A percentile compares a stretch with the other conserved stretches of the same genome.
Conservation (phyloP, 345 rosid genomes). For the Eucalyptus erythrocorys region DNA sequence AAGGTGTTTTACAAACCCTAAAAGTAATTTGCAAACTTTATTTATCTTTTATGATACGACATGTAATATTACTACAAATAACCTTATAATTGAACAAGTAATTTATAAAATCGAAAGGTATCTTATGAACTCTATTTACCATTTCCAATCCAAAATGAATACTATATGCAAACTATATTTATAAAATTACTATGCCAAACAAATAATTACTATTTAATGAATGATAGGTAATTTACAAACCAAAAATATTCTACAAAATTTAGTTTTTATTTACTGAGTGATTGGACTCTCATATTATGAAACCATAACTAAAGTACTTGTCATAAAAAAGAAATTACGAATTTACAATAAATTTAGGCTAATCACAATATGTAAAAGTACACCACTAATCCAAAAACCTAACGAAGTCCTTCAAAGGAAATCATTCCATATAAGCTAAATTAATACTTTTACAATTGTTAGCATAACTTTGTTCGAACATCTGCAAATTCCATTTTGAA, state of each 20-base stretch:
- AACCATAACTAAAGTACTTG: neutral
- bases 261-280: neutral
- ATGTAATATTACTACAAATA: neutral
- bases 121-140: neutral
- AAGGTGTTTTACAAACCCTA: neutral
- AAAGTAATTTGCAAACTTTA: neutral
- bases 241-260: neutral
- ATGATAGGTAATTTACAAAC: neutral
- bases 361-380: neutral
- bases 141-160: neutral
- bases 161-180: neutral
- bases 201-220: neutral
- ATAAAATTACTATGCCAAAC: neutral
- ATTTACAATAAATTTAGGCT: neutral
- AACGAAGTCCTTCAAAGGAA: neutral
- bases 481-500: rapidly evolving
- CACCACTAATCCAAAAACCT: neutral
- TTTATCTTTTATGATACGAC: neutral
- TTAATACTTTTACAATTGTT: neutral
- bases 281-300: neutral
- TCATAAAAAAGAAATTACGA: neutral
- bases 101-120: neutral
- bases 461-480: neutral
- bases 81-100: neutral
- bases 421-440: neutral